Conservation (phyloP, 768 basidiomycete genomes). For the Leccinum fibrillosum region DNA sequence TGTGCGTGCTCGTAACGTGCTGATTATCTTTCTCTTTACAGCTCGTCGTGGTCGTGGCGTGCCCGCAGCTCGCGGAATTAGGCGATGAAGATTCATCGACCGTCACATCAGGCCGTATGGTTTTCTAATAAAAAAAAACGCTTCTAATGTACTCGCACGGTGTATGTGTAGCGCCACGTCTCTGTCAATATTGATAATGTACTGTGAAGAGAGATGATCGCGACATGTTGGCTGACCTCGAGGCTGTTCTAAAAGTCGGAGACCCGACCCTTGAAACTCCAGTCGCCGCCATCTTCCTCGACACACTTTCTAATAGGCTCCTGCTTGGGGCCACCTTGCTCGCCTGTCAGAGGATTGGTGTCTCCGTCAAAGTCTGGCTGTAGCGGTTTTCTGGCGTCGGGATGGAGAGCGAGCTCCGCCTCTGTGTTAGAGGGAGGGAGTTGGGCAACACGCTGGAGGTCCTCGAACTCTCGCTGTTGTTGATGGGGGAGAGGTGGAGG, state of each 20-base stretch:
- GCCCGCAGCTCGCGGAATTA: constrained; percentile 72
- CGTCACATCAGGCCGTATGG: not conserved
- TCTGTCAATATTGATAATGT: constrained; percentile 9
- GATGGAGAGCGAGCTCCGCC: constrained; percentile 53
- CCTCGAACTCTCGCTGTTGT: constrained; percentile 84
- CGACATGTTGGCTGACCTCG: not conserved
- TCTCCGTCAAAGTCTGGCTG: constrained; percentile 77
- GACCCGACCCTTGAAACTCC: constrained; percentile 88
- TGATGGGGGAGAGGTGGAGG: constrained; percentile 74
- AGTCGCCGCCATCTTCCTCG: constrained; percentile 59
- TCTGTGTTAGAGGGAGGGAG: constrained; percentile 40
- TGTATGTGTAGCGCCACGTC: constrained; percentile 16
- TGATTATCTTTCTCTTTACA: constrained; percentile 30
- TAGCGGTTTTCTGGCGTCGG: constrained; percentile 60
- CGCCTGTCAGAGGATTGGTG: constrained; percentile 77
- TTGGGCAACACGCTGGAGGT: constrained; percentile 66
- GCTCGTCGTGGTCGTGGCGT: constrained; percentile 88
- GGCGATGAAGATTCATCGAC: constrained; percentile 50
- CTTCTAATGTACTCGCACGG: constrained; percentile 9
- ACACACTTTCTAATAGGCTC: constrained; percentile 72
- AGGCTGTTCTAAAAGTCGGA: constrained; percentile 64
- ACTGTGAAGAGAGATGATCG: not conserved
- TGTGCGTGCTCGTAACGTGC: constrained; percentile 9
- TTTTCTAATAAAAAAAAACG: constrained; percentile 6
- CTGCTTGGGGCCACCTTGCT: constrained; percentile 81